Evolutionary conservation across 2,329 filamentous ascomycete species (phyloP).

Genomic region (Penicillium crustosum): DNA sequence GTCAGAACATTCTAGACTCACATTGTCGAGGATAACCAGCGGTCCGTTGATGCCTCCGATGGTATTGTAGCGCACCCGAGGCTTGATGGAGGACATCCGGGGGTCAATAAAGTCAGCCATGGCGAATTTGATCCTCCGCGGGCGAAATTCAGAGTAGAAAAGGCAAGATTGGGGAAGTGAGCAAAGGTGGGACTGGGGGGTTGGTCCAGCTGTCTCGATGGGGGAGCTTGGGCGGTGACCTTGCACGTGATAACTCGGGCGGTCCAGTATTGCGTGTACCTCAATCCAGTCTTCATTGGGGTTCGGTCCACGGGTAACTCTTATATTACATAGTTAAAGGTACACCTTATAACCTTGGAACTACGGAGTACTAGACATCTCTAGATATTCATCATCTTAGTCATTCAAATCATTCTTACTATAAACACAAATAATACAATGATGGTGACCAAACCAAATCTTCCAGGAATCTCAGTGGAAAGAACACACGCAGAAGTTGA

Average conservation of each 20-base stretch:
- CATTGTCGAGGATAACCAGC: constrained; percentile 95
- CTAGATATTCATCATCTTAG: no score
- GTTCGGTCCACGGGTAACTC: neutral
- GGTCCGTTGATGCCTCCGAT: constrained; percentile 97
- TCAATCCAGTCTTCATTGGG: neutral
- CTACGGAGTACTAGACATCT: no score
- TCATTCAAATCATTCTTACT: no score
- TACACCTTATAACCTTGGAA: no score
- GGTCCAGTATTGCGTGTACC: neutral
- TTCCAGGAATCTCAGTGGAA: no score
- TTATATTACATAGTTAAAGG: neutral
- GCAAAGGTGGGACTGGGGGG: constrained; percentile 21
- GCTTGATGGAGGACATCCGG: constrained; percentile 58
- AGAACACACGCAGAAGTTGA: no score
- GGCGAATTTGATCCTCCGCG: constrained; percentile 17
- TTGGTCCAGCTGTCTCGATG: constrained; percentile 26
- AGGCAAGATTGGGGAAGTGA: constrained; percentile 14
- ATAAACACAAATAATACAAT: no score
- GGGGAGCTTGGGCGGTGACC: constrained; percentile 29
- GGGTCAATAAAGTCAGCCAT: constrained; percentile 47
- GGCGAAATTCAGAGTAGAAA: constrained; percentile 4
- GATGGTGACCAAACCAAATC: no score
- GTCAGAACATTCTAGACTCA: no score
- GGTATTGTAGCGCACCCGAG: constrained; percentile 91
- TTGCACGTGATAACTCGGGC: constrained; percentile 20